These are phyloP conservation scores for Effrenium voratum DNA, from an alignment of 73 alveolate species.

Conservation along the genomic window DNA sequence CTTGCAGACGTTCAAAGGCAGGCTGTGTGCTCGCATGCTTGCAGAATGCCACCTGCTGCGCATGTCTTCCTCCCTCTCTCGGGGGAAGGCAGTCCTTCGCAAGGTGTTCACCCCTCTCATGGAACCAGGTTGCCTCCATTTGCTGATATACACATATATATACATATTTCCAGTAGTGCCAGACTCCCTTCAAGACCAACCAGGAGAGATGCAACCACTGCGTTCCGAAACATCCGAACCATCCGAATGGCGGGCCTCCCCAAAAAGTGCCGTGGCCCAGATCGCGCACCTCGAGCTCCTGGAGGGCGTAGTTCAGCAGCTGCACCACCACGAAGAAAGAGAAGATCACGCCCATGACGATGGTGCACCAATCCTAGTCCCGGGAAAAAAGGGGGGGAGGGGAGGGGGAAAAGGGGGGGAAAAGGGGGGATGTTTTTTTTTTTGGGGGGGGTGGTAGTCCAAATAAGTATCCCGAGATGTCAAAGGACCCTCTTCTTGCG, in stretches of 20 bases:
- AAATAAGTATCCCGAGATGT: background rate
- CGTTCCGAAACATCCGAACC: background rate
- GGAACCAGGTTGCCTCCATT: too few species aligned
- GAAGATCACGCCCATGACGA: slow-evolving; percentile 77
- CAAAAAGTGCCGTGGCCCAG: background rate
- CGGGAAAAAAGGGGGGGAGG: too few species aligned
- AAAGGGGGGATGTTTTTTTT: background rate
- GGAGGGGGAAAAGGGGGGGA: too few species aligned
- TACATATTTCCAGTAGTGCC: background rate
- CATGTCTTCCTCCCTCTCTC: too few species aligned
- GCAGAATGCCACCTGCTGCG: too few species aligned
- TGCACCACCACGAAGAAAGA: slow-evolving; percentile 84
- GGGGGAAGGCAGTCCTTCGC: too few species aligned
- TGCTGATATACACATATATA: too few species aligned
- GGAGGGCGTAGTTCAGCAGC: slow-evolving; percentile 56
- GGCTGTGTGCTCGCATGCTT: too few species aligned
- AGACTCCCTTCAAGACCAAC: background rate
- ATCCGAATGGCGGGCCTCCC: background rate
- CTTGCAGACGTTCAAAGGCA: too few species aligned
- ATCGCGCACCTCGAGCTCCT: slow-evolving; percentile 36
- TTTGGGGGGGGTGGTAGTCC: background rate
- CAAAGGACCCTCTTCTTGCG: background rate
- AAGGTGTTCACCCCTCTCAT: too few species aligned
- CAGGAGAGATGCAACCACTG: background rate
- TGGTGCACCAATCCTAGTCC: slow-evolving; percentile 58